Base-by-base conservation (phyloP, 371 early-diverging fungal species). In the Mucor irregularis region DNA sequence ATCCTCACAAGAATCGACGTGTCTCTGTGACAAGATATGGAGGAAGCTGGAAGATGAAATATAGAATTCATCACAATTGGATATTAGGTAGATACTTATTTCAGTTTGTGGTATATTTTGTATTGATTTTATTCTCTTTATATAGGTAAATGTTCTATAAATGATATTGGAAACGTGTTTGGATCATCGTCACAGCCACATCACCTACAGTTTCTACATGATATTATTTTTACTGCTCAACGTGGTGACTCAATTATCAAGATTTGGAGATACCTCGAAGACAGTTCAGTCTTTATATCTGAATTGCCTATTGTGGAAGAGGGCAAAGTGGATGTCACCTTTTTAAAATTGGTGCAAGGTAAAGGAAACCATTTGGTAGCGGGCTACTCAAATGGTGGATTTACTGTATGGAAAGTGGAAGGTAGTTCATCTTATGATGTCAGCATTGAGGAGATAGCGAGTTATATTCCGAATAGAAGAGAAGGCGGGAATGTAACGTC, bases 361-460 rank as follows among this genome's bases (percentile, higher is more conserved):
- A 11, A 33, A 24, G 4, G 11, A 13, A 28, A 34, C 33, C 1
- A 6, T 9, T 56, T 81, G n/a, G 58, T 71, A 14, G 73, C 64
- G 22, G 78, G 81, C 13, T 69, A 74, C 60, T 53, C 58, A 35
- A 64, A 69, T 58, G 81, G 81, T 8, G 73, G 74, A 25, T 72
- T 78, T 34, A 56, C 64, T 0, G 29, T 81, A 29, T 81, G 74
- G 74, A 56, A 65, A 17, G 21, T 74, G n/a, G 40, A 55, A 17
- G 38, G 39, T 5, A 22, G 45, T 10, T n/a, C 19, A 3, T 49
- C 40, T 16, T 14, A 17, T 1, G 24, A 25, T n/a, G 24, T 58
- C 8, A 29, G 13, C 0, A 51, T 56, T 0, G 35, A 24, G 1
- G 64, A 69, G 43, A 19, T 52, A 3, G 37, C 51, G 2, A 40